A percentile compares a stretch with the other conserved stretches of the same genome.
Conservation (phyloP, 805 yeast species). For the Kodamaea jinghongensis region DNA sequence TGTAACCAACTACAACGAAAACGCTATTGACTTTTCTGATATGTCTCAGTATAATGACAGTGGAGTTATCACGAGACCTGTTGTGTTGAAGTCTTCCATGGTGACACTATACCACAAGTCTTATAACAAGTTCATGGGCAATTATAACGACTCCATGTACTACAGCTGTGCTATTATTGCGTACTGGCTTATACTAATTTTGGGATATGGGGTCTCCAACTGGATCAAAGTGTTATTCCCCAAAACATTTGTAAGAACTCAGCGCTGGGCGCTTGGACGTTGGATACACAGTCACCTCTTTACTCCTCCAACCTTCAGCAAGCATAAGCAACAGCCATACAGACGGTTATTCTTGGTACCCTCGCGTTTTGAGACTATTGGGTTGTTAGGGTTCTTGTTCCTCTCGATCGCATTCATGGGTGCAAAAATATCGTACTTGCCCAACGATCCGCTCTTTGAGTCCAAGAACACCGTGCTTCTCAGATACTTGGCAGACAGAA, state of each 20-base stretch:
- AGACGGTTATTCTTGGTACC: conserved; percentile 17
- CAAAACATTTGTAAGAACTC: conserved; percentile 7
- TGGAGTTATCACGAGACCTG: conserved; percentile 17
- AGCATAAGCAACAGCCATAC: conserved; percentile 12
- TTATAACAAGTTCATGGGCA: conserved; percentile 19
- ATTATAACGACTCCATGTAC: conserved; percentile 22
- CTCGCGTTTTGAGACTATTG: conserved; percentile 12
- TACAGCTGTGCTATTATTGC: conserved; percentile 30
- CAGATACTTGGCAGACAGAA: conserved; percentile 47
- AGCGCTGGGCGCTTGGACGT: background rate
- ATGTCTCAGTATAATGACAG: conserved; percentile 22
- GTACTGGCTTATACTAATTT: conserved; percentile 41
- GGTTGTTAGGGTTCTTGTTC: conserved; percentile 9
- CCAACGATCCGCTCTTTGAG: conserved; percentile 16
- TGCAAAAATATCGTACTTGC: conserved; percentile 28
- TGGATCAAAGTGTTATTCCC: conserved; percentile 26
- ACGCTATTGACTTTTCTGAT: conserved; percentile 17
- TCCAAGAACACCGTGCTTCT: conserved; percentile 10
- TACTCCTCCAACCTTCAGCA: conserved; percentile 21
- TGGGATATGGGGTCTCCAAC: conserved; percentile 26
- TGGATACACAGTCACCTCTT: conserved; percentile 15
- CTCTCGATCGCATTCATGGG: conserved; percentile 23
- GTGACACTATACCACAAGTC: conserved; percentile 12
- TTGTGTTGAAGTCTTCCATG: conserved; percentile 18
- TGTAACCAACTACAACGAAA: conserved; percentile 10